Evolutionary conservation across 139 green algal species (phyloP), one percentile per base, ranked within the genome.

Genomic region (Chlorella sp.): DNA sequence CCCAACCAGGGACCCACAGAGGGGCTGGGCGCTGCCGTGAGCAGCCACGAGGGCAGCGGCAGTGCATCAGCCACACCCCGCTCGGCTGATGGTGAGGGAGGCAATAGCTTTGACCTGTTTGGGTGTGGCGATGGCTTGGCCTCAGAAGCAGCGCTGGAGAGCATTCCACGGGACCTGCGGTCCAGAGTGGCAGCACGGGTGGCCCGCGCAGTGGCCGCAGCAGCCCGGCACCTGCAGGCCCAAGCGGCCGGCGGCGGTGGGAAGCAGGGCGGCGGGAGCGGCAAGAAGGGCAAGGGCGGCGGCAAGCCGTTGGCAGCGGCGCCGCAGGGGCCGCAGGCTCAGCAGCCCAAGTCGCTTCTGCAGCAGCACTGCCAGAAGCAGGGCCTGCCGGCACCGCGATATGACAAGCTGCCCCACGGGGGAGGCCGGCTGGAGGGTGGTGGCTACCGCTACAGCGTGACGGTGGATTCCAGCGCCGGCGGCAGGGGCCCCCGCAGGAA

Each of bases 281-380:
- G 72, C 56, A 69, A 67, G 69, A 29, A 76, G 71, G 65, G n/a
- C n/a, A 27, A 46, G 38, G 55, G 65, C 46, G 38, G 41, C 41
- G 35, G 71, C 29, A 53, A 73, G 38, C 50, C 31, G 51, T 4
- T n/a, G 8, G 50, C 72, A 2, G 72, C 74, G 21, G 12, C 17
- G 15, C 58, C 38, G 4, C 59, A 55, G 61, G 31, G 38, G 43
- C 60, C 50, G 36, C 31, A 77, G 42, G 48, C 69, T 8, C 79
- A 90, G 72, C 69, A 83, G 56, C 93, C 93, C 43, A 94, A 94
- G 71, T 87, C 91, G 21, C 67, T 95, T 61, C 87, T 98, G 71
- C 87, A 95, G 77, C 90, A 96, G 91, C 82, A 88, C 68, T 97
- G 94, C 84, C 87, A 93, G 68, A 86, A 86, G 29, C 31, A 64